Conservation (phyloP, 352 stramenopile species). For the Phytopythium aichiense region DNA sequence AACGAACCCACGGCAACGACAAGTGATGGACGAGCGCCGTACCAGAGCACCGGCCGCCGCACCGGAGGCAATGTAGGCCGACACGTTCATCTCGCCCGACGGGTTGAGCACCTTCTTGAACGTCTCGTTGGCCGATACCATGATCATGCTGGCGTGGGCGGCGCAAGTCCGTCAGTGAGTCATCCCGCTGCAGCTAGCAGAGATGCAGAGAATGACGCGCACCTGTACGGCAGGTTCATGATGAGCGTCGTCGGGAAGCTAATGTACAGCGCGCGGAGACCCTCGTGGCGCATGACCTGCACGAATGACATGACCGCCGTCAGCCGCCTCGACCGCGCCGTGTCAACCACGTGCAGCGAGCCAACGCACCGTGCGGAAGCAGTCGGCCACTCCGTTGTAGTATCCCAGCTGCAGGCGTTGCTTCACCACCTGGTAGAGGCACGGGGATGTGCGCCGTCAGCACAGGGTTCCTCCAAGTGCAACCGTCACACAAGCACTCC, state of each 20-base stretch:
- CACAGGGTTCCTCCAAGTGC: neutral
- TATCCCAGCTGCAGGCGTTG: constrained; percentile 98
- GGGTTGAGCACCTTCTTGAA: constrained; percentile 94
- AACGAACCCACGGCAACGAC: neutral
- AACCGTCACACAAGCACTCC: neutral
- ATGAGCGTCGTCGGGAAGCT: constrained; percentile 97
- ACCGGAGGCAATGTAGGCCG: constrained; percentile 91
- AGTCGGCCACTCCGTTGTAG: constrained; percentile 92
- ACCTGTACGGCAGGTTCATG: constrained; percentile 98
- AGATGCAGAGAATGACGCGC: neutral
- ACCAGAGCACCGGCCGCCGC: constrained; percentile 92
- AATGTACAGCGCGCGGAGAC: constrained; percentile 86
- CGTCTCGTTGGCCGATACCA: constrained; percentile 97
- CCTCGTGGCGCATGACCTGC: constrained; percentile 75
- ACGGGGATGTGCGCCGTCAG: neutral
- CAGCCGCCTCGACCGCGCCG: neutral
- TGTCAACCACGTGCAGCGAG: neutral
- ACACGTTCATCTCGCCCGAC: constrained; percentile 80
- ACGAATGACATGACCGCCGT: neutral
- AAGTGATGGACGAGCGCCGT: constrained; percentile 11
- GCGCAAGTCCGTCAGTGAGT: neutral
- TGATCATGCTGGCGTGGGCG: constrained; percentile 85
- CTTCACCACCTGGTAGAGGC: constrained; percentile 91
- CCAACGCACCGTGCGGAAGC: constrained; percentile 68
- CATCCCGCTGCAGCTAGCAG: neutral